Conservation (phyloP, 768 basidiomycete species). For the Calocybe gangraenosa region DNA sequence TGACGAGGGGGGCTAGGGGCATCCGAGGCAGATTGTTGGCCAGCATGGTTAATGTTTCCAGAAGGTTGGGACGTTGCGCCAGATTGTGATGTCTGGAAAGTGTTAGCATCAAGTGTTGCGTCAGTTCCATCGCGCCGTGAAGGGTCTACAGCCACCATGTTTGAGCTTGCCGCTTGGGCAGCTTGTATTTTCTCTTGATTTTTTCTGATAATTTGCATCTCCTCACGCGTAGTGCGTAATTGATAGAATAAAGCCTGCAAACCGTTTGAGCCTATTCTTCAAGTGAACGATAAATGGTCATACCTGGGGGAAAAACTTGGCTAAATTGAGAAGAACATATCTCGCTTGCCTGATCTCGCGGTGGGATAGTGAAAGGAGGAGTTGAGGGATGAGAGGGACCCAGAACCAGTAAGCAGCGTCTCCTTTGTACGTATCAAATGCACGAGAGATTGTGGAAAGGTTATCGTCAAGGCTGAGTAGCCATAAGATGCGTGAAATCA, state of each 20-base stretch:
- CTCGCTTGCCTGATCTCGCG: conserved; percentile 92
- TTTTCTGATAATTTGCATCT: conserved; percentile 38
- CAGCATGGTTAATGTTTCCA: conserved; percentile 14
- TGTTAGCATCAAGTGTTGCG: conserved; percentile 17
- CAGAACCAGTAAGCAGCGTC: conserved; percentile 98
- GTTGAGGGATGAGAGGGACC: conserved; percentile 95
- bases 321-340: conserved; percentile 83
- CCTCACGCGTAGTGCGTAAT: conserved; percentile 65
- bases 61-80: conserved; percentile 9
- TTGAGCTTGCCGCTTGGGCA: conserved; percentile 28
- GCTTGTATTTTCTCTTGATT: conserved; percentile 36
- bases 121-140: conserved; percentile 27
- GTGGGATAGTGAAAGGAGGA: conserved; percentile 84
- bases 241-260: conserved; percentile 91
- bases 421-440: conserved; percentile 94
- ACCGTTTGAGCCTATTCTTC: conserved; percentile 7
- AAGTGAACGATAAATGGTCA: conserved; percentile 20
- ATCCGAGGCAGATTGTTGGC: conserved; percentile 16
- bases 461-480: conserved; percentile 88
- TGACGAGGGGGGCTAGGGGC: conserved; percentile 44
- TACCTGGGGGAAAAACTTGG: conserved; percentile 90
- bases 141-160: conserved; percentile 24
- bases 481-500: conserved; percentile 94
- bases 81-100: conserved; percentile 14
- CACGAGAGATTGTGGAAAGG: conserved; percentile 63